Base-by-base conservation (phyloP, 2,329 filamentous ascomycete species). In the Dactylellina cionopaga region DNA sequence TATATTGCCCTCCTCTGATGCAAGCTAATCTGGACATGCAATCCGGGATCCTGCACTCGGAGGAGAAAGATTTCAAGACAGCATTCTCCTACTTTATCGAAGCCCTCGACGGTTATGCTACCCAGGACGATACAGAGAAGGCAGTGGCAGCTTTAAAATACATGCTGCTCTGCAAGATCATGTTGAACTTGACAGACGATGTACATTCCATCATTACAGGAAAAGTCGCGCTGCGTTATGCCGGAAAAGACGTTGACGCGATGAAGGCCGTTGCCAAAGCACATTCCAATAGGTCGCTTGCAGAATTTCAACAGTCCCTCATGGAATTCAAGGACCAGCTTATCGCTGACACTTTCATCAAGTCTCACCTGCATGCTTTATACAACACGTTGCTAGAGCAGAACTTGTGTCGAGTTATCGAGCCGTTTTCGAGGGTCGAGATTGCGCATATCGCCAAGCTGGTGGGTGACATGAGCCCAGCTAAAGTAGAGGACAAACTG, bases 381-480 rank as follows among this genome's bases (percentile, higher is more conserved):
- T 99, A 99, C 83, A 95, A 99, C 82, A 92, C 93, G 80, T 97
- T 99, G 92, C 83, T 99, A 79, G 95, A 99, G 85, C 95, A 99
- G 86, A 99, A 99, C 82, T 87, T 99, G 41, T 96, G 98, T 86
- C 98, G 99, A 85, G 95, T 99, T 75, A 99, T 99, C 80, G 95
- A 99, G 85, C 95, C 95, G 19, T 99, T 98, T 83, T 96, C 92
- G 79, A 88, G 93, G 74, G 95, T 99, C 59, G 95, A 99, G 83
- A 96, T 99, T 78, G 90, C 90, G 77, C 95, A 99, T 81, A 92
- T 99, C 78, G 94, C 95, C 77, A 92, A 95, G 84, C 96, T 98
- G 90, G 95, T 99, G 56, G 93, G 94, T 37, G 66, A 71, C 25
- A 85, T 99, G 74, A 95, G 98, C 81, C 96, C 92, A 24, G 90